Evolutionary conservation across 202 grass and related monocot species (phyloP), one percentile per base, ranked within the genome.

Genomic region (Brachypodium distachyon): DNA sequence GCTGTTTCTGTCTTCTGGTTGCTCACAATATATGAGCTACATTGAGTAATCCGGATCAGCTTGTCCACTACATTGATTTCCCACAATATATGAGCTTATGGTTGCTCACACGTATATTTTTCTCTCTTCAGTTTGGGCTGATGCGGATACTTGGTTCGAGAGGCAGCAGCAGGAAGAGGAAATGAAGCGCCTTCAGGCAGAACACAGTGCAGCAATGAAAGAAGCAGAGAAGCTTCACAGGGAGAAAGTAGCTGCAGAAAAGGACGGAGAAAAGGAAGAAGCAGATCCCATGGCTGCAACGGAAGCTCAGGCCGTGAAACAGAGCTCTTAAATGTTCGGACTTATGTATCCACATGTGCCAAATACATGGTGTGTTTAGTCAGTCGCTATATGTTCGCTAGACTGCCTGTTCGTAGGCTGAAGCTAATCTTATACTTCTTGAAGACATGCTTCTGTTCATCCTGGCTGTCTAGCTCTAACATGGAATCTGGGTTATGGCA

Each of bases 91-190:
- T 53, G 22, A 34, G 11, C 7, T 27, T 61, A 44, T 52, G 16
- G 52, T 44, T 65, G 10, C 79, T 82, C 23, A 87, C 73, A 34
- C 19, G 9, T 53, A 47, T 22, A n/a, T 81, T 73, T 49, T 1
- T 76, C 9, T 68, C 1, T 56, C 0, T 80, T 62, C 72, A 94
- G 95, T 98, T 80, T 98, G 95, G 95, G 95, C 85, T 4, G 95
- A 98, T 74, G 95, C 91, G 7, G 95, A 98, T 84, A 98, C 91
- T 9, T 98, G 95, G 95, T 98, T 98, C 9, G 91, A 98, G 72
- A 94, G 95, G 89, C 91, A 98, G 77, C 95, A 98, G 48, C 95
- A 98, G 47, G 95, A 98, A 84, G 95, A 98, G 80, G 95, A 98
- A 77, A 94, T 98, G 95, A 73, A 85, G 43, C 82, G 82, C 8